Conservation (phyloP, 441 rosid genomes). For the Eruca vesicaria region DNA sequence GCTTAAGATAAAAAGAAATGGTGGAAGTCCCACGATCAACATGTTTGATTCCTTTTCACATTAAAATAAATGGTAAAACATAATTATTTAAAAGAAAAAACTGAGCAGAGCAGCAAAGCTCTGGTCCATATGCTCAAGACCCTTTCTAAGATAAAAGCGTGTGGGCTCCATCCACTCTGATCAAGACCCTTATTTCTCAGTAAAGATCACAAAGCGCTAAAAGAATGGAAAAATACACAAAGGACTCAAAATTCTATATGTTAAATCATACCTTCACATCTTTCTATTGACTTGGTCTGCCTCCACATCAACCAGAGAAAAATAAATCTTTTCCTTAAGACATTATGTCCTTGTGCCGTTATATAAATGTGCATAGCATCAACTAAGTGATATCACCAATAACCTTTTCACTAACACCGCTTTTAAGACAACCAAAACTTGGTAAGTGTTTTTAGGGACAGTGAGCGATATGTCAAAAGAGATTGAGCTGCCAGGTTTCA, state of each 20-base stretch:
- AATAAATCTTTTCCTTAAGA: background rate
- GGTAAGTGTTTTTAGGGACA: background rate
- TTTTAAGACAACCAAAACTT: background rate
- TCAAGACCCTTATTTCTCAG: slow-evolving; percentile 18
- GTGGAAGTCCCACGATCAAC: slow-evolving; percentile 29
- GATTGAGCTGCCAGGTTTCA: slow-evolving; percentile 81
- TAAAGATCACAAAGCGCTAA: slow-evolving; percentile 16
- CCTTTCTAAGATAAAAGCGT: slow-evolving; percentile 23
- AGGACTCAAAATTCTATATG: slow-evolving; percentile 19
- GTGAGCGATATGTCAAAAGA: slow-evolving; percentile 40
- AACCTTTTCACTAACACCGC: slow-evolving; percentile 22
- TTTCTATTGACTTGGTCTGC: slow-evolving; percentile 49
- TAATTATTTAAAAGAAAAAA: background rate
- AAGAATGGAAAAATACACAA: background rate
- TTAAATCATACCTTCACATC: slow-evolving; percentile 12
- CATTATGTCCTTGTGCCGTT: slow-evolving; percentile 21
- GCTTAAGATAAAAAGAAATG: slow-evolving; percentile 8
- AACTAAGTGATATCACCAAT: slow-evolving; percentile 22
- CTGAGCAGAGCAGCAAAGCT: background rate
- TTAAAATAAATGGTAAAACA: background rate
- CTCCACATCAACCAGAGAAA: background rate
- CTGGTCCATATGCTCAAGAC: slow-evolving; percentile 23
- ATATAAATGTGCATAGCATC: slow-evolving; percentile 26
- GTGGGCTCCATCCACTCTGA: slow-evolving; percentile 40
- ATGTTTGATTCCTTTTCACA: slow-evolving; percentile 19